A percentile compares a stretch with the other conserved stretches of the same genome.
These are phyloP conservation scores for Penicillium soppii DNA, from an alignment of 495 filamentous ascomycete genomes.

Conservation along the genomic window DNA sequence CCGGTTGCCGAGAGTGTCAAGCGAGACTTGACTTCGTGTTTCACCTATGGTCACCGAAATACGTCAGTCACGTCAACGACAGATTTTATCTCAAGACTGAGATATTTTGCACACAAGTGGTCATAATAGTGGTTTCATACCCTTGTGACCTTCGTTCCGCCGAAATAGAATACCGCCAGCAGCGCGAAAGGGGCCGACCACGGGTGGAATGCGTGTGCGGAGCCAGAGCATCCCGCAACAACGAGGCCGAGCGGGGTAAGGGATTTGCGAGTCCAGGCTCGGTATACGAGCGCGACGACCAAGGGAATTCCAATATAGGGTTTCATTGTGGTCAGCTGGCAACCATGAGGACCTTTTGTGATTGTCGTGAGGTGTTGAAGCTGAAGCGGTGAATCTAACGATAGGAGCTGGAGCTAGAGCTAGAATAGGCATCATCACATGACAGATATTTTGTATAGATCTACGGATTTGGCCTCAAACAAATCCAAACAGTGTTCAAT, in stretches of 20 bases:
- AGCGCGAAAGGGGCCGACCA: constrained; percentile 86
- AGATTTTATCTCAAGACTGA: background rate
- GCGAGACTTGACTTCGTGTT: constrained; percentile 79
- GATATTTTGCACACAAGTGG: background rate
- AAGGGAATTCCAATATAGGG: constrained; percentile 67
- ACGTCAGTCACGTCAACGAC: constrained; percentile 4
- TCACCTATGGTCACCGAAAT: constrained; percentile 52
- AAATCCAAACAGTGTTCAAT: too few relatives aligned
- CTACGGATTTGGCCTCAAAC: too few relatives aligned
- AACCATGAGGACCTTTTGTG: background rate
- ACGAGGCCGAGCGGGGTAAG: constrained; percentile 72
- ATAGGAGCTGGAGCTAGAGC: constrained; percentile 20
- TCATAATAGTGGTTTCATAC: constrained; percentile 35
- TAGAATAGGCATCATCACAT: constrained; percentile 7
- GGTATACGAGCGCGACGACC: constrained; percentile 61
- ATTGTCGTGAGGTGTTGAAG: background rate
- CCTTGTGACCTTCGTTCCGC: constrained; percentile 81
- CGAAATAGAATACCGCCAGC: constrained; percentile 81
- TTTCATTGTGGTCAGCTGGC: constrained; percentile 54
- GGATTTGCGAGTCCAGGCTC: constrained; percentile 70
- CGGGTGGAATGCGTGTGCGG: constrained; percentile 81
- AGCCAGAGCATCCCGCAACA: constrained; percentile 67
- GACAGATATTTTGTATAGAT: background rate
- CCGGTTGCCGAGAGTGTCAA: constrained; percentile 77
- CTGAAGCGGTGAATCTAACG: background rate